Evolutionary conservation across 441 rosid genomes (phyloP), one percentile per base, ranked within the genome.

Genomic region (Arabidopsis hybrid): DNA sequence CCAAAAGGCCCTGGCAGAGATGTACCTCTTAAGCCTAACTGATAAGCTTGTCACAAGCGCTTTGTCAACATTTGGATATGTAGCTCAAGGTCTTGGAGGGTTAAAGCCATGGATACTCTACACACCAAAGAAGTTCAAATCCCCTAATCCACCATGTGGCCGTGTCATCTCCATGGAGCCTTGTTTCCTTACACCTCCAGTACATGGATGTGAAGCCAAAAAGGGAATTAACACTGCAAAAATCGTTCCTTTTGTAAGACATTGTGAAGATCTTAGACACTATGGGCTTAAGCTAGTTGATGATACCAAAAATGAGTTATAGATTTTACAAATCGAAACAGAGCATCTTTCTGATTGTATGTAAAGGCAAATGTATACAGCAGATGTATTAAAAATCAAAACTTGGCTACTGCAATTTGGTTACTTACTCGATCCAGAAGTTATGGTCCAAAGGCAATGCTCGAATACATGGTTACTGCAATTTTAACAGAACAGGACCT

Each of bases 1-100:
- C 82, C 81, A 82, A 69, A 89, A 91, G 84, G 96, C 96, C 0
- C 85, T 82, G 73, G 88, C 96, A 0, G 95, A 92, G 72, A 90
- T 92, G 84, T 89, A 85, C 67, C 88, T 92, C 18, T 83, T 92
- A 4, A 85, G 96, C 65, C 43, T 88, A 81, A 86, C 82, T 29
- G 96, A 90, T 50, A 72, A 55, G 39, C 69, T 90, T 76, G 79
- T 92, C 62, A 90, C 95, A 6, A 92, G 98, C 67, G 68, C 88
- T 0, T 80, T 85, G 84, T 91, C 95, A 13, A 89, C 97, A 3
- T 91, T 88, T 59, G 97, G 97, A 29, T 89, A 89, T 57, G 92
- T 89, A 11, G 97, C 95, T 75, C 89, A 91, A 73, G 87, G 92
- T 75, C 87, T 89, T n/a, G 93, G 88, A 71, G 92, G 97, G 14